phyloP scores from a whole-genome alignment of 1,284 basidiomycete species.

The Leccinum subspadiceum region DNA sequence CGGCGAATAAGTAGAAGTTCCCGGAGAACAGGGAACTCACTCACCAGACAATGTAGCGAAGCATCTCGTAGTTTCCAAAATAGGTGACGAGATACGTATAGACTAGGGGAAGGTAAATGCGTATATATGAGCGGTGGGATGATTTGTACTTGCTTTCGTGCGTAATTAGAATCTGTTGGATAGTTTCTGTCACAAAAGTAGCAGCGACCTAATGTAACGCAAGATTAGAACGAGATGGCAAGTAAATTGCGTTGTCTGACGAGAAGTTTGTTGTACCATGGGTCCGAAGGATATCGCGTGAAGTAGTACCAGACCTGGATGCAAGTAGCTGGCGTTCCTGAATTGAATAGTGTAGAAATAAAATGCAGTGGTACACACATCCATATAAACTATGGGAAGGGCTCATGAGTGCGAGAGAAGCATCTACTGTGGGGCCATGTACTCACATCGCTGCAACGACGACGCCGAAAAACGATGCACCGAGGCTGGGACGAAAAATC shows the following conservation, averaged over 20 bases:
- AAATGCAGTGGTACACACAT: conserved; percentile 35
- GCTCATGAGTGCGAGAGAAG: background rate
- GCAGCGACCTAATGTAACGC: conserved; percentile 39
- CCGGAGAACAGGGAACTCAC: conserved; percentile 11
- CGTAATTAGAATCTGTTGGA: conserved; percentile 55
- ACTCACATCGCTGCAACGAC: conserved; percentile 46
- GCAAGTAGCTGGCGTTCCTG: conserved; percentile 44
- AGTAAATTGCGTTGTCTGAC: conserved; percentile 28
- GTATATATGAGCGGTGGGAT: background rate
- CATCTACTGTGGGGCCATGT: background rate
- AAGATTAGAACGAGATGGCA: background rate
- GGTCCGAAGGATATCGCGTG: conserved; percentile 46
- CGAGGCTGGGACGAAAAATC: conserved; percentile 36
- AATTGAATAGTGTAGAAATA: background rate
- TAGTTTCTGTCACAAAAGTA: conserved; percentile 49
- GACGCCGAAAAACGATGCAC: conserved; percentile 49
- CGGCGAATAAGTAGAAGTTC: background rate
- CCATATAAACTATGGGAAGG: conserved; percentile 45
- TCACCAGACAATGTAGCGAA: conserved; percentile 47
- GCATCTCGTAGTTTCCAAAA: conserved; percentile 38
- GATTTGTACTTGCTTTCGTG: conserved; percentile 43
- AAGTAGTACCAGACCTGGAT: conserved; percentile 59
- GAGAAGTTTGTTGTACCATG: conserved; percentile 43
- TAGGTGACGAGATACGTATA: conserved; percentile 55
- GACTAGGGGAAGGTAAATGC: conserved; percentile 33